Base-by-base conservation (phyloP, 352 stramenopile genomes). In the Globisporangium mamillatum region DNA sequence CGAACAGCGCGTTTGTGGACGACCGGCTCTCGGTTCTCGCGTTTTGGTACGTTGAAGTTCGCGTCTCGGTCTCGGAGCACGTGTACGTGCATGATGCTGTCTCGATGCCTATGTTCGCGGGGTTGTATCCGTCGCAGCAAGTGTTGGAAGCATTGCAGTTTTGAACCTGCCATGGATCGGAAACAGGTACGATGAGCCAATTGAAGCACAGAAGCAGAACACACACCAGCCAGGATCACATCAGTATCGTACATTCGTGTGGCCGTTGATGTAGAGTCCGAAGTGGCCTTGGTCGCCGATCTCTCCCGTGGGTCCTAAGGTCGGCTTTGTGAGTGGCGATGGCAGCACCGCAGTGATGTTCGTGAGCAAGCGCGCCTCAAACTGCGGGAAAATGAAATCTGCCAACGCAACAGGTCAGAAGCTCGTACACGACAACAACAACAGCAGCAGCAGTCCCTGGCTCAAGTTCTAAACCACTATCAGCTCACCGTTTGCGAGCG, bases 251-350 rank as follows among this genome's bases (percentile, higher is more conserved):
- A 90, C 78, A 55, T 97, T 86, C 0, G 93, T 77, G 61, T 94
- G 79, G 6, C 93, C 94, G 46, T 98, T 93, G 10, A 98, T 74
- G 58, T 89, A 81, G 29, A 98, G 70, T 1, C 94, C 95, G 57
- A 97, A 97, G 61, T 97, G 84, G 10, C 93, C 92, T 75, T 98
- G 91, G 36, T 95, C 90, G 8, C 89, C 90, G 36, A 91, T 76
- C 66, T 97, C 85, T 4, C 91, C 91, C 0, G 80, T 89, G 0
- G 91, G 93, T 14, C 93, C 95, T 38, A 93, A 63, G 10, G 83
- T 97, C 9, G 82, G 72, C 16, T 50, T 29, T 7, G 82, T 86
- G 18, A 72, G 57, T 1, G 78, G 36, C 54, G 80, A 60, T 34
- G 64, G 36, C 8, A 75, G 58, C 22, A 16, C 38, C 27, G 80